Conservation (phyloP, 2,329 filamentous ascomycete genomes). For the Pseudophaeomoniella oleicola region DNA sequence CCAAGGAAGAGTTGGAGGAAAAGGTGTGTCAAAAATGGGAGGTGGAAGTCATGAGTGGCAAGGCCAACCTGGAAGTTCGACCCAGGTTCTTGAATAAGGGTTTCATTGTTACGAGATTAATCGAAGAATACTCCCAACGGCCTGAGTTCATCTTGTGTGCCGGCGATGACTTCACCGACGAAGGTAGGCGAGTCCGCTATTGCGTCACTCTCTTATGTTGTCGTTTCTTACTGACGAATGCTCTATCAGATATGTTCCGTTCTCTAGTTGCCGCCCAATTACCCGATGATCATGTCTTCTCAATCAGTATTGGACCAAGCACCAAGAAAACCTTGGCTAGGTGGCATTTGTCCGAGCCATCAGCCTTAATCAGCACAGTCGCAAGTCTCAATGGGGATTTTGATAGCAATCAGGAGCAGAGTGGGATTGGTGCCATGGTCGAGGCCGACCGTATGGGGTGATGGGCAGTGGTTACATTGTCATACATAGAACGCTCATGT, state of each 20-base stretch:
- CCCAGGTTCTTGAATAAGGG: conserved; percentile 97
- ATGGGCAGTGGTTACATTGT: no score
- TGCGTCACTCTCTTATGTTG: neutral
- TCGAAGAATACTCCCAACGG: conserved; percentile 55
- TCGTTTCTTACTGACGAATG: conserved; percentile 7
- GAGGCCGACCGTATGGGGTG: neutral
- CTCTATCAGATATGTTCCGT: conserved; percentile 58
- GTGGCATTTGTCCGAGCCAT: conserved; percentile 79
- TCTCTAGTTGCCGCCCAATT: conserved; percentile 48
- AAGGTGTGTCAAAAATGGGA: conserved; percentile 69
- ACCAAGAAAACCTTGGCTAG: conserved; percentile 82
- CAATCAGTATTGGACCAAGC: conserved; percentile 80
- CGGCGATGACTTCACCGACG: conserved; percentile 93
- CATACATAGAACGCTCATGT: no score
- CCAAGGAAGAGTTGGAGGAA: conserved; percentile 64
- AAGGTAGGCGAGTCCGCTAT: conserved; percentile 45
- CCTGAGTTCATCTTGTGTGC: conserved; percentile 81
- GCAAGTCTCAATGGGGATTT: conserved; percentile 35
- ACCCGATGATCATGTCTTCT: conserved; percentile 58
- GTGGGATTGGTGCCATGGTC: neutral
- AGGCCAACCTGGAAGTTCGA: conserved; percentile 93
- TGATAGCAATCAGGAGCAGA: neutral
- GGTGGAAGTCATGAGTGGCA: conserved; percentile 91
- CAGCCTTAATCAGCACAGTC: conserved; percentile 64
- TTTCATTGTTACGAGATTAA: conserved; percentile 74